Evolutionary conservation across 768 basidiomycete genomes (phyloP), one percentile per base, ranked within the genome.

Genomic region (Bullera alba): DNA sequence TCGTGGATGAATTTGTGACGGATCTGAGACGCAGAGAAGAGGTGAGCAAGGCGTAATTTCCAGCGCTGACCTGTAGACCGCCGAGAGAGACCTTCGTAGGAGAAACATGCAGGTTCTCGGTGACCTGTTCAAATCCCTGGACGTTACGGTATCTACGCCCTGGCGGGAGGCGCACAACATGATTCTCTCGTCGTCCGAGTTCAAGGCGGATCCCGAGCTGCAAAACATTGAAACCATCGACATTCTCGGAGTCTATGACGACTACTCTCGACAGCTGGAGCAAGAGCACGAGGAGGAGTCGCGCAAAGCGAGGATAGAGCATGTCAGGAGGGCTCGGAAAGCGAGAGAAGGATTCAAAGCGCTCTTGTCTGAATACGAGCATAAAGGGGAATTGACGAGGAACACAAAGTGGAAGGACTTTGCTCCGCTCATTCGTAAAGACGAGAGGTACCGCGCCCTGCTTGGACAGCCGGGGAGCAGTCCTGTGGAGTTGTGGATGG

Each of bases 401-500:
- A 81, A 84, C 27, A 82, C 84, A 3, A 92, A 91, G 70, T 99
- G 93, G 93, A 90, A 90, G 70, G 79, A 85, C 29, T 79, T 90
- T 23, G 90, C 90, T 60, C 83, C 87, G 0, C 73, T 77, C 21
- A 83, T 97, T 74, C 76, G 77, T 5, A 77, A 83, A 28, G 88
- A 95, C 65, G 77, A 79, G 37, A 81, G 88, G n/a, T 99, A 97
- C 74, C 77, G 84, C 36, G 78, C 80, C 53, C 82, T 97, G 73
- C 81, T 97, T 16, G 93, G 95, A 15, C 87, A 85, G 61, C 87
- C 87, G 6, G 95, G 95, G 14, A 93, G 90, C 1, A 91, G 87
- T 58, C 92, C 93, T 0, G 78, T 99, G 26, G 95, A 99, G 63
- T 79, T 97, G 3, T 97, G 95, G 74, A 95, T 91, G 89, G 93